These are phyloP conservation scores for Sporobolomyces pararoseus DNA, from an alignment of 768 basidiomycete genomes.

Conservation along the genomic window DNA sequence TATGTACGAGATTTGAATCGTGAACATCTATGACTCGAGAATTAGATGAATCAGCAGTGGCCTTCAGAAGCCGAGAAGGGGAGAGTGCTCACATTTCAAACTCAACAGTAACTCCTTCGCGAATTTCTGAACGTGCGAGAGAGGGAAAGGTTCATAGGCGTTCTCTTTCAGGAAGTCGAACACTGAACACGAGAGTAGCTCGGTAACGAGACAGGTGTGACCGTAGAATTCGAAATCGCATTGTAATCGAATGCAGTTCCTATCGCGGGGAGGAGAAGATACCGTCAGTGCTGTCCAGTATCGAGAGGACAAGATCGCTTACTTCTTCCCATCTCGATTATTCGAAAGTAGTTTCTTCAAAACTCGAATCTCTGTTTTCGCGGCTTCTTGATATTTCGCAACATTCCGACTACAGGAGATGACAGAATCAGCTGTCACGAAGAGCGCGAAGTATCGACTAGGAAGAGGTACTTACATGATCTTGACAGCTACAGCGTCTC, in stretches of 20 bases:
- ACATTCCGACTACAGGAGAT: conserved; percentile 65
- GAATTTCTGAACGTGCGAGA: conserved; percentile 92
- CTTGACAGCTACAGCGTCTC: conserved; percentile 78
- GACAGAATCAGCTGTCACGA: not conserved
- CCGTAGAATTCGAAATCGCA: conserved; percentile 95
- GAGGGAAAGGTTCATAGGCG: conserved; percentile 91
- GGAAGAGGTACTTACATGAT: conserved; percentile 59
- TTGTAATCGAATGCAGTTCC: conserved; percentile 95
- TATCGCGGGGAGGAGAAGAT: conserved; percentile 49
- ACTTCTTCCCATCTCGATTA: conserved; percentile 86
- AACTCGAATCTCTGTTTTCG: conserved; percentile 95
- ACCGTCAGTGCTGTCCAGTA: conserved; percentile 42
- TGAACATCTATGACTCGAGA: conserved; percentile 54
- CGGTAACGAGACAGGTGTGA: conserved; percentile 95
- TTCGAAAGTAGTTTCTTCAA: conserved; percentile 82
- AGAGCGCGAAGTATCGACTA: not conserved
- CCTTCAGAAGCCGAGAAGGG: conserved; percentile 50
- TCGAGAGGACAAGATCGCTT: conserved; percentile 46
- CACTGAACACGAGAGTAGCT: conserved; percentile 92
- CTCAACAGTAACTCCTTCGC: conserved; percentile 85
- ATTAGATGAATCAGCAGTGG: not conserved
- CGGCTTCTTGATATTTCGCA: conserved; percentile 96
- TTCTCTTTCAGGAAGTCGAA: conserved; percentile 99
- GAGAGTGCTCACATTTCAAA: conserved; percentile 75
- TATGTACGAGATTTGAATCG: conserved; percentile 84